These are phyloP conservation scores for Ascoidea rubescens DNA, from an alignment of 805 yeast genomes.

Conservation along the genomic window DNA sequence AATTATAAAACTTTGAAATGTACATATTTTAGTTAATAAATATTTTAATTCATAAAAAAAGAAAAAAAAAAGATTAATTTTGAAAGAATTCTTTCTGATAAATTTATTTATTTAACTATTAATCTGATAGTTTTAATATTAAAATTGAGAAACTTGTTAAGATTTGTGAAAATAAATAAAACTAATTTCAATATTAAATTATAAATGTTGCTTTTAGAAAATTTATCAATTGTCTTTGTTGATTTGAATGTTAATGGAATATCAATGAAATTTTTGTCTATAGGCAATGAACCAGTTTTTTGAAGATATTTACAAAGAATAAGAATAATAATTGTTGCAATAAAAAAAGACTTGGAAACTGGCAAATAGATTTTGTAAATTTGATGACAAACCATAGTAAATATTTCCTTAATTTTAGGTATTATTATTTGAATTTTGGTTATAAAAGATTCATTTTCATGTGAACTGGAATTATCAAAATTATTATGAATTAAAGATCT, in stretches of 20 bases:
- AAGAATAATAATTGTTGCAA: too few relatives aligned
- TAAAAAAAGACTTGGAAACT: too few relatives aligned
- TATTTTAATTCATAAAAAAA: too few relatives aligned
- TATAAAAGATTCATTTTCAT: background rate
- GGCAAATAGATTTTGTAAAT: too few relatives aligned
- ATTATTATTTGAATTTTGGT: background rate
- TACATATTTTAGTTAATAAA: too few relatives aligned
- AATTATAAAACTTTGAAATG: too few relatives aligned
- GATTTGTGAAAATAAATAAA: too few relatives aligned
- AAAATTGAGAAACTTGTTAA: too few relatives aligned
- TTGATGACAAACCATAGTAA: too few relatives aligned
- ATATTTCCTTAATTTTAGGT: background rate
- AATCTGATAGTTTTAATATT: background rate
- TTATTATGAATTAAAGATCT: background rate
- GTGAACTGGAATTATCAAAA: background rate
- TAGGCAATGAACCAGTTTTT: background rate
- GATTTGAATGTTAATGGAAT: background rate
- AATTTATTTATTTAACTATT: background rate
- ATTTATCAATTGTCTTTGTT: background rate
- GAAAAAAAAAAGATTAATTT: background rate
- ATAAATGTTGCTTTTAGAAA: background rate
- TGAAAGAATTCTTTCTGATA: slow-evolving; percentile 1
- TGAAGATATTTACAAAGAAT: background rate
- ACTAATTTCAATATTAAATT: too few relatives aligned
- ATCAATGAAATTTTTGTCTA: background rate